Conservation (phyloP, 1,139 yeast genomes). For the Debaryomyces udenii region DNA sequence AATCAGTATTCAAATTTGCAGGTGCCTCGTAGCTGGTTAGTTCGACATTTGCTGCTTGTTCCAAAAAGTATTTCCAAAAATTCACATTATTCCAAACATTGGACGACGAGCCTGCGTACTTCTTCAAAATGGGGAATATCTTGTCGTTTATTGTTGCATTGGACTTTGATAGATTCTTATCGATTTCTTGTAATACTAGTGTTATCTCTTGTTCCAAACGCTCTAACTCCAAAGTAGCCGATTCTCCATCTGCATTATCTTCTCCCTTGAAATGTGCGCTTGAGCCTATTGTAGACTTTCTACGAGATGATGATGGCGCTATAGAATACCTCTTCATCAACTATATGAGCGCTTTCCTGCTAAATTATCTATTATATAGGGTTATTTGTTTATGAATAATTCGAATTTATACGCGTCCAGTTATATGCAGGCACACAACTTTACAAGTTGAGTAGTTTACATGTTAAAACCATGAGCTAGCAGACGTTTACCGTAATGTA, state of each 20-base stretch:
- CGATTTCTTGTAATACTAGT: constrained; percentile 75
- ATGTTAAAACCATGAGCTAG: neutral
- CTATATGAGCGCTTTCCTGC: neutral
- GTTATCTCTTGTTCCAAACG: constrained; percentile 82
- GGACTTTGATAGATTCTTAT: constrained; percentile 65
- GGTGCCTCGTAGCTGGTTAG: constrained; percentile 61
- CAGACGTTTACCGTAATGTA: neutral
- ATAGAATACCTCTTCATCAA: constrained; percentile 44
- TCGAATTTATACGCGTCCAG: constrained; percentile 6
- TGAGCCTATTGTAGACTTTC: constrained; percentile 33
- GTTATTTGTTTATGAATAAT: constrained; percentile 1
- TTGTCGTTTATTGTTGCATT: constrained; percentile 64
- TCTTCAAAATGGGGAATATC: constrained; percentile 62
- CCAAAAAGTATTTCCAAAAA: constrained; percentile 78
- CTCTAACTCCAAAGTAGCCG: constrained; percentile 61
- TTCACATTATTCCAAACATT: constrained; percentile 62
- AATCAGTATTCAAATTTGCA: constrained; percentile 19
- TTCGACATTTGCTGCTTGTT: constrained; percentile 73
- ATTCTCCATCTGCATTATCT: constrained; percentile 20
- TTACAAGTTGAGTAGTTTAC: constrained; percentile 1
- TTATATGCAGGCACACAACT: constrained; percentile 3
- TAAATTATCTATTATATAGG: neutral
- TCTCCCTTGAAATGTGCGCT: constrained; percentile 14
- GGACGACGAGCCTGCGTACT: constrained; percentile 57
- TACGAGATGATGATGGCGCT: constrained; percentile 42